Evolutionary conservation across 75 land plant species (phyloP), one percentile per base, ranked within the genome.

Genomic region (Adiantum capillusveneris): DNA sequence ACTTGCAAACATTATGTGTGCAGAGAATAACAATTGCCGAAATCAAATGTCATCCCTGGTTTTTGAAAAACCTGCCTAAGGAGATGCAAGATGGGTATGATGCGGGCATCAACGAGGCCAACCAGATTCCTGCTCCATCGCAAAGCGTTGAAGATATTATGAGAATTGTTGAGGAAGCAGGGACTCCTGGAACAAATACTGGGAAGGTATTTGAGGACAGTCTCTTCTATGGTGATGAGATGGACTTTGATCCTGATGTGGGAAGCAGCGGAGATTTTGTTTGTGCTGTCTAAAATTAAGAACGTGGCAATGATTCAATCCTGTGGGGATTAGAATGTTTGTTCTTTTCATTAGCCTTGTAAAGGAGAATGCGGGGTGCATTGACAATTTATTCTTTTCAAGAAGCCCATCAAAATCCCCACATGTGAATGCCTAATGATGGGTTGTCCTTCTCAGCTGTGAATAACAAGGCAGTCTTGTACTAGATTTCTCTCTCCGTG

Each of bases 31-130:
- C 67, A 5, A 72, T 87, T 25, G 69, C 65, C 44, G 91, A 83
- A 12, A 87, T 87, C 51, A 83, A 73, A 67, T 67, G 11, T 20
- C 91, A 87, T 51, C 84, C 79, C 11, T 87, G 91, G 91, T 87
- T 87, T 49, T 29, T 80, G 52, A 87, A 78, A 77, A 83, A 78
- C 71, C 60, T 87, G 62, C 91, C 86, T 9, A 72, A 71, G 62
- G 86, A 87, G 54, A 67, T 80, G 6, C 77, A 66, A 11, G 81
- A 80, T 27, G 59, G 62, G 24, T 80, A 77, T 39, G 81, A 79
- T 37, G 62, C 75, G 0, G 31, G 36, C 6, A 78, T 74, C 41
- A 63, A 74, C 29, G 56, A 56, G 62, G 83, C 70, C 44, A 69
- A 80, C 39, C 81, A 85, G 0, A 68, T 31, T 36, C 75, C 36